These are phyloP conservation scores for Fusarium protoensiforme DNA, from an alignment of 2,329 filamentous ascomycete genomes.

Conservation along the genomic window DNA sequence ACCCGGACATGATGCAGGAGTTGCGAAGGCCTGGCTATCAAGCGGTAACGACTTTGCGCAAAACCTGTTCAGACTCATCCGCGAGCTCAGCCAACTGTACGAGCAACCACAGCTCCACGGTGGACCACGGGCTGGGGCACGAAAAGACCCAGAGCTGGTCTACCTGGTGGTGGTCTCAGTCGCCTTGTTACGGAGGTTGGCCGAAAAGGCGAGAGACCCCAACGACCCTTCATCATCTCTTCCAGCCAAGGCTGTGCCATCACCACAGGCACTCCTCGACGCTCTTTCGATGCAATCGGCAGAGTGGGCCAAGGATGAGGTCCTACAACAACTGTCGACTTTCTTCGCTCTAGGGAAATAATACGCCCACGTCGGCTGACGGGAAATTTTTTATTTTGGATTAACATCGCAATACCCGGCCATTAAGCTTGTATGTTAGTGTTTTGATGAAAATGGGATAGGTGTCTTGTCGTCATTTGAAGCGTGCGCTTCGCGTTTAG, in stretches of 20 bases:
- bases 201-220: constrained; percentile 74
- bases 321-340: constrained; percentile 75
- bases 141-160: constrained; percentile 63
- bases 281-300: constrained; percentile 73
- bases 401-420: constrained; percentile 27
- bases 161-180: constrained; percentile 77
- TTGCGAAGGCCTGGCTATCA: constrained; percentile 84
- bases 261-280: constrained; percentile 73
- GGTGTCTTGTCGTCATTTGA: constrained; percentile 40
- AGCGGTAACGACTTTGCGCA: constrained; percentile 86
- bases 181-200: constrained; percentile 73
- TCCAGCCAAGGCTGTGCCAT: constrained; percentile 72
- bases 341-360: constrained; percentile 63
- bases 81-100: constrained; percentile 74
- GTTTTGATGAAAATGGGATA: constrained; percentile 39
- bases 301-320: constrained; percentile 71
- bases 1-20: constrained; percentile 74
- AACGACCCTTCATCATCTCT: constrained; percentile 61
- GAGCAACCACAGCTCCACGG: constrained; percentile 58
- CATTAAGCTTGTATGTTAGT: constrained; percentile 45
- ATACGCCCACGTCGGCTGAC: constrained; percentile 17
- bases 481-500: constrained; percentile 43
- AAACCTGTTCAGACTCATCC: constrained; percentile 80
- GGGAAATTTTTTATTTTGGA: constrained; percentile 28
- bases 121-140: constrained; percentile 46